Conservation (phyloP, 169 alveolate species). For the Cardiosporidium cionae region DNA sequence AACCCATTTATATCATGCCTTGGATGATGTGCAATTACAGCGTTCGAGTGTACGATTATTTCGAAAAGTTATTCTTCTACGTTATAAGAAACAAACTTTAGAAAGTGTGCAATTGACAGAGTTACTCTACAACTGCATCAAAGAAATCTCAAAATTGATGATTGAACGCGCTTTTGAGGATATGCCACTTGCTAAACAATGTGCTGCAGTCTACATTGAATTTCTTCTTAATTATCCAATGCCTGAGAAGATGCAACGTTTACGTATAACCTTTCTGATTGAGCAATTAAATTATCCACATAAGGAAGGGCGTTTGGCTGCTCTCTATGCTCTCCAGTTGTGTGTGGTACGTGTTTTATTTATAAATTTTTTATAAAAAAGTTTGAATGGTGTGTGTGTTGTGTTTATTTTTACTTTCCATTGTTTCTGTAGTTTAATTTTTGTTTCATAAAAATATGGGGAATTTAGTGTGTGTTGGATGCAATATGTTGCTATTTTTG, state of each 20-base stretch:
- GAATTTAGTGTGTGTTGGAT: neutral
- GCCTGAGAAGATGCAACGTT: slow-evolving; percentile 27
- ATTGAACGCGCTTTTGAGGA: slow-evolving; percentile 23
- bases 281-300: slow-evolving; percentile 17
- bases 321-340: slow-evolving; percentile 8
- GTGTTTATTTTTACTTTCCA: neutral
- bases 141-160: slow-evolving; percentile 26
- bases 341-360: neutral
- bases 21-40: slow-evolving; percentile 24
- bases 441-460: too few species aligned
- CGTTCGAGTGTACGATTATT: slow-evolving; percentile 27
- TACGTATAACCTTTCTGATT: slow-evolving; percentile 19
- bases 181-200: slow-evolving; percentile 8
- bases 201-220: slow-evolving; percentile 28
- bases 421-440: neutral
- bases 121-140: slow-evolving; percentile 15
- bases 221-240: slow-evolving; percentile 34
- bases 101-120: slow-evolving; percentile 2
- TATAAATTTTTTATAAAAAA: neutral
- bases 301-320: slow-evolving; percentile 29
- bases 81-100: slow-evolving; percentile 14
- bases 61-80: slow-evolving; percentile 22
- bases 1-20: slow-evolving; percentile 21
- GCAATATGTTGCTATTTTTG: too few species aligned
- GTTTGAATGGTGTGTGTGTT: neutral